Conservation (phyloP, 257 asterid species). For the Salvia hispanica region DNA sequence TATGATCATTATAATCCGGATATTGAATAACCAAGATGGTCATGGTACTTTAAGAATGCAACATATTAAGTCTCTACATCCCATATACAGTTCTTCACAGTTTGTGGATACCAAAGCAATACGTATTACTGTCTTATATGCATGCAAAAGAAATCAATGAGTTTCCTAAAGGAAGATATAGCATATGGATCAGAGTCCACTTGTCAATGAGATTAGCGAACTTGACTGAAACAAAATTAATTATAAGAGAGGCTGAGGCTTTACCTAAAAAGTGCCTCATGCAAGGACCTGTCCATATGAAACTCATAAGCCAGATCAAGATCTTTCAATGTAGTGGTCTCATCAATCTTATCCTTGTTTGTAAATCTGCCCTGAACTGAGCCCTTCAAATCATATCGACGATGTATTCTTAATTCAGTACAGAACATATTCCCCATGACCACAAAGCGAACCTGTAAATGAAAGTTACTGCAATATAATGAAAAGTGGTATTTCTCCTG, state of each 20-base stretch:
- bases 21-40: too few species aligned
- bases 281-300: conserved; percentile 85
- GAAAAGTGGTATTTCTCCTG: conserved; percentile 5
- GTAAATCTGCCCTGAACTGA: conserved; percentile 92
- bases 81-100: not conserved
- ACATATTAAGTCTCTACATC: conserved; percentile 2
- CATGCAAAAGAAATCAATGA: conserved; percentile 11
- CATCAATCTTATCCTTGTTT: conserved; percentile 66
- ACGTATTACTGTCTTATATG: not conserved
- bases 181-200: not conserved
- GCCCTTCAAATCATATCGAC: conserved; percentile 95
- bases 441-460: conserved; percentile 85
- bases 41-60: not conserved
- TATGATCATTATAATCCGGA: too few species aligned
- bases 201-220: conserved; percentile 12
- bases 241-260: conserved; percentile 14
- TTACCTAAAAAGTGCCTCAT: conserved; percentile 78
- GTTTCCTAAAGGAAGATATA: not conserved
- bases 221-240: conserved; percentile 19
- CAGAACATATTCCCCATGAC: conserved; percentile 99
- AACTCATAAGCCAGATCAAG: conserved; percentile 87
- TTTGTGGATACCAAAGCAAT: conserved; percentile 2
- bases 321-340: conserved; percentile 88
- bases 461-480: conserved; percentile 22
- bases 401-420: conserved; percentile 89